These are phyloP conservation scores for Eimeria falciformis DNA, from an alignment of 169 alveolate genomes.

Conservation along the genomic window DNA sequence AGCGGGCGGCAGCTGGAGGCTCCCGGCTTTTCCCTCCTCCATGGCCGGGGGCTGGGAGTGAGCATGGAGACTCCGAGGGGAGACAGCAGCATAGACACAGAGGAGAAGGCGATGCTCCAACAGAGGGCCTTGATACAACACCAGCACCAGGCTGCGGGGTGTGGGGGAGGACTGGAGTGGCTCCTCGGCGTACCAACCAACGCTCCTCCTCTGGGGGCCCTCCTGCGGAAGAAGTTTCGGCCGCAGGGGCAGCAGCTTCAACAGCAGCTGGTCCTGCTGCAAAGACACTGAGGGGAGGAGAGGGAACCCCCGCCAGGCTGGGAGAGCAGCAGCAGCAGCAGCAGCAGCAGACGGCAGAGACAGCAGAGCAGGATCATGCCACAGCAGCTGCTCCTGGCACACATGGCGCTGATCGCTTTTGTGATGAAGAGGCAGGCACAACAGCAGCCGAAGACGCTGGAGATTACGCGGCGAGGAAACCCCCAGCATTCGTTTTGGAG, in stretches of 20 bases:
- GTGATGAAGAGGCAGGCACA: too few relatives aligned
- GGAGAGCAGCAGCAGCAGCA: constrained; percentile 33
- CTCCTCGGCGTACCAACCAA: not conserved
- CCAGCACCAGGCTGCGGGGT: constrained; percentile 56
- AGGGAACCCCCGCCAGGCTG: not conserved
- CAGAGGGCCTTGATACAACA: not conserved
- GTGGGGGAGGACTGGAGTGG: constrained; percentile 48
- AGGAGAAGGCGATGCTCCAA: constrained; percentile 16
- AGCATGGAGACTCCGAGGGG: not conserved
- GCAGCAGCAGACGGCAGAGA: not conserved
- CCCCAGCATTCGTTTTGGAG: too few relatives aligned
- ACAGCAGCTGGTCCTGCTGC: constrained; percentile 7
- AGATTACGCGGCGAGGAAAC: too few relatives aligned
- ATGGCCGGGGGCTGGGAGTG: not conserved
- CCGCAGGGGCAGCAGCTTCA: not conserved
- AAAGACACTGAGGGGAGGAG: not conserved
- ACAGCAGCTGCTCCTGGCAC: too few relatives aligned
- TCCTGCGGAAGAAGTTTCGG: not conserved
- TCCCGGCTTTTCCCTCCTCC: constrained; percentile 5
- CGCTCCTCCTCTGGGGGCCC: not conserved
- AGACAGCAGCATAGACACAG: constrained; percentile 33
- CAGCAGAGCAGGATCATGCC: constrained; percentile 31
- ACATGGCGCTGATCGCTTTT: too few relatives aligned
- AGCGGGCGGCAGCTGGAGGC: not conserved
- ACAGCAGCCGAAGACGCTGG: too few relatives aligned